Conservation (phyloP, 306 rosid species). For the Myrica gale region DNA sequence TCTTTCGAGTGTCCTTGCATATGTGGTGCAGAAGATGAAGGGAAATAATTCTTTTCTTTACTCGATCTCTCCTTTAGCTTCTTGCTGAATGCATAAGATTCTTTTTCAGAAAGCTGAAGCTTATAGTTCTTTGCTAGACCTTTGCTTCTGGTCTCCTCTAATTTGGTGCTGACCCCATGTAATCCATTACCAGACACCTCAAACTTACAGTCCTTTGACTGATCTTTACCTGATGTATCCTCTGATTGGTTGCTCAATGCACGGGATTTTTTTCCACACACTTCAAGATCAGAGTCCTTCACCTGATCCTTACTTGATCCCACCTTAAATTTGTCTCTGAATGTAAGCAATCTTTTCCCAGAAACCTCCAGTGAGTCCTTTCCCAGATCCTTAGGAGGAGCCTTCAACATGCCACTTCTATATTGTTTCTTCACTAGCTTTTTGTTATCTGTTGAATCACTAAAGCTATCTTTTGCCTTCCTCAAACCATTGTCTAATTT, state of each 20-base stretch:
- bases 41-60: neutral
- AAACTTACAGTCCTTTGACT: neutral
- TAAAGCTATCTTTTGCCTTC: constrained; percentile 54
- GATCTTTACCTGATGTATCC: neutral
- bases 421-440: neutral
- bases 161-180: neutral
- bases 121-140: neutral
- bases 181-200: neutral
- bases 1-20: neutral
- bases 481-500: constrained; percentile 41
- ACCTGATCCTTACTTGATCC: neutral
- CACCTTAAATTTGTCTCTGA: neutral
- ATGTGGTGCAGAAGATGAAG: constrained; percentile 25
- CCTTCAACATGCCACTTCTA: neutral
- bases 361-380: neutral
- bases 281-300: neutral
- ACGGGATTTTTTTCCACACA: neutral
- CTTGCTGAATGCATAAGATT: neutral
- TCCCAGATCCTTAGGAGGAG: neutral
- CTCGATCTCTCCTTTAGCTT: constrained; percentile 2
- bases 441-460: constrained; percentile 25
- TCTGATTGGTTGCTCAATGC: neutral
- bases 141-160: neutral
- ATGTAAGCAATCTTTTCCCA: neutral
- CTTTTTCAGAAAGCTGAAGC: constrained; percentile 3